A percentile compares a stretch with the other conserved stretches of the same genome.
Evolutionary conservation across 1,139 yeast genomes (phyloP).

Genomic region (Candida glucosophila): DNA sequence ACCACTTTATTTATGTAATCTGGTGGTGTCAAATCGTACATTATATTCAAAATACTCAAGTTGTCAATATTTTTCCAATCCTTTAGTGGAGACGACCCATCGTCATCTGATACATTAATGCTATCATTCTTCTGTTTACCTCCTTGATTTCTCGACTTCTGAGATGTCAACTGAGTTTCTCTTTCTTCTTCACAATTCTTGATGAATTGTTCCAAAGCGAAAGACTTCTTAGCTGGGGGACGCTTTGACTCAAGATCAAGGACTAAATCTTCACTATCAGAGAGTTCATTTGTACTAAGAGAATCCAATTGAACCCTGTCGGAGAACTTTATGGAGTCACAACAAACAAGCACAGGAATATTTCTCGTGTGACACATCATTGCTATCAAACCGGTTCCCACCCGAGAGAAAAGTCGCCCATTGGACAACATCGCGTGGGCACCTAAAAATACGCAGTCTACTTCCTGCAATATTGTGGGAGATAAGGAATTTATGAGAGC

Average conservation of each 20-base stretch:
- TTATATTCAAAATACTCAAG: slow-evolving; percentile 70
- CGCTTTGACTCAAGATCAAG: slow-evolving; percentile 36
- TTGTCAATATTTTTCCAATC: slow-evolving; percentile 59
- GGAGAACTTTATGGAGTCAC: slow-evolving; percentile 93
- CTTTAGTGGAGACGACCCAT: slow-evolving; percentile 27
- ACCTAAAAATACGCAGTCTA: slow-evolving; percentile 86
- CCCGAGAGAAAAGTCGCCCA: slow-evolving; percentile 87
- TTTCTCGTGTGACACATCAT: slow-evolving; percentile 84
- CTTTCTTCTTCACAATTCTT: slow-evolving; percentile 27
- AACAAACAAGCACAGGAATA: slow-evolving; percentile 89
- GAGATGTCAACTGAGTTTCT: slow-evolving; percentile 9
- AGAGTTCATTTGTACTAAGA: slow-evolving; percentile 86
- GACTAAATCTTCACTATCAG: slow-evolving; percentile 71
- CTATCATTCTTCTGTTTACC: too few relatives aligned
- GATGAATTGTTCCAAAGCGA: slow-evolving; percentile 59
- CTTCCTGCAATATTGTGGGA: slow-evolving; percentile 66
- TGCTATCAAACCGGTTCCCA: slow-evolving; percentile 90
- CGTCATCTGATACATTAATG: neutral
- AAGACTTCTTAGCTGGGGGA: slow-evolving; percentile 55
- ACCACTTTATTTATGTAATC: slow-evolving; percentile 89
- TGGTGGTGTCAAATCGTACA: slow-evolving; percentile 94
- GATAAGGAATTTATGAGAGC: slow-evolving; percentile 74
- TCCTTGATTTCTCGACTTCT: slow-evolving; percentile 9
- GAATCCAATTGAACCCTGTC: slow-evolving; percentile 95
- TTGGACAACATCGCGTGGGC: slow-evolving; percentile 97